A percentile compares a stretch with the other conserved stretches of the same genome.
Conservation (phyloP, 2,329 filamentous ascomycete species). For the Alternaria arbusti region DNA sequence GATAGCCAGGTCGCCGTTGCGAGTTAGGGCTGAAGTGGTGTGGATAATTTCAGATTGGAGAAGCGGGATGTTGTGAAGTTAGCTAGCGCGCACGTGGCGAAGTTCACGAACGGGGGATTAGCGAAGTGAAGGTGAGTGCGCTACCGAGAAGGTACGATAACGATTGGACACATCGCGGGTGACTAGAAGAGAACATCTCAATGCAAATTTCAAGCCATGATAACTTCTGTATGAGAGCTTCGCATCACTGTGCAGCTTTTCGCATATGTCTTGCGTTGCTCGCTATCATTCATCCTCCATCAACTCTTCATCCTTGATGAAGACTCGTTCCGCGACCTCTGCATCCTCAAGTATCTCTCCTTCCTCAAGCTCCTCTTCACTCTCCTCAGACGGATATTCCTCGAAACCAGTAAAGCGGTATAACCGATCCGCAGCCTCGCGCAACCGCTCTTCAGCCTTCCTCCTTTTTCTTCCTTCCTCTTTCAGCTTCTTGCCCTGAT, state of each 20-base stretch:
- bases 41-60: neutral
- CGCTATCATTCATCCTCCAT: neutral
- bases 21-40: neutral
- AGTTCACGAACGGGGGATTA: neutral
- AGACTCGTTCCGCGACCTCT: no score
- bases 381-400: no score
- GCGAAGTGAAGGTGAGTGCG: neutral
- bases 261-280: neutral
- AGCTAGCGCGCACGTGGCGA: neutral
- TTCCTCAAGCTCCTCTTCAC: no score
- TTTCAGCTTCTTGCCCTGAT: no score
- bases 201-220: neutral
- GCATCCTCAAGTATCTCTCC: no score
- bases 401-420: no score
- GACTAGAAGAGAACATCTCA: no score
- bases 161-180: neutral
- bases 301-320: neutral
- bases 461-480: no score
- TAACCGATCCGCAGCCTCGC: no score
- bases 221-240: neutral
- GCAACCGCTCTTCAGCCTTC: no score
- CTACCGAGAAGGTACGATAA: neutral
- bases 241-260: accelerated
- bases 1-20: neutral
- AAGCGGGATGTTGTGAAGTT: neutral